Conservation (phyloP, 2,329 filamentous ascomycete genomes). For the Cladosporium sp. region DNA sequence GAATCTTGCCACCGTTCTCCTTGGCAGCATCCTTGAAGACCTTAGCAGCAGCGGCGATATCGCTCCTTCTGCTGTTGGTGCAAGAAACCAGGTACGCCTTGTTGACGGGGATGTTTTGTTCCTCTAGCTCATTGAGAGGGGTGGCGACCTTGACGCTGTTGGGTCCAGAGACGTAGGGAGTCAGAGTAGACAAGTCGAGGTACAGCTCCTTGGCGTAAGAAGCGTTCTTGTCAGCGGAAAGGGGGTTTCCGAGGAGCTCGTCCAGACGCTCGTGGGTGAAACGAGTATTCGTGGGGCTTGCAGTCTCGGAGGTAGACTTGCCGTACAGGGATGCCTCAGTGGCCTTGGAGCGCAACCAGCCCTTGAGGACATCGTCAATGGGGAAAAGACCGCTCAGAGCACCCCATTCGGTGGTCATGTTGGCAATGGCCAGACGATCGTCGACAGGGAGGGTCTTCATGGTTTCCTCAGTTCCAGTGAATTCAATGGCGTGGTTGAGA, state of each 20-base stretch:
- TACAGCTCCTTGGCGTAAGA: slow-evolving; percentile 79
- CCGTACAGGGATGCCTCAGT: slow-evolving; percentile 62
- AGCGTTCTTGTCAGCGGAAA: slow-evolving; percentile 70
- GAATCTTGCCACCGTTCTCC: slow-evolving; percentile 50
- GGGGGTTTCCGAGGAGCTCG: slow-evolving; percentile 60
- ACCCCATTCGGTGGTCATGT: slow-evolving; percentile 82
- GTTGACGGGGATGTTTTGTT: slow-evolving; percentile 70
- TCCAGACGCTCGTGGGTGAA: slow-evolving; percentile 73
- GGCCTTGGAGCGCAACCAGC: slow-evolving; percentile 74
- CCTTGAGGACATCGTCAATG: slow-evolving; percentile 65
- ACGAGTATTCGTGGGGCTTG: slow-evolving; percentile 48
- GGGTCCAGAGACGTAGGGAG: slow-evolving; percentile 79
- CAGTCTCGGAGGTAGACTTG: slow-evolving; percentile 40
- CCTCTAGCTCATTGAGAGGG: slow-evolving; percentile 67
- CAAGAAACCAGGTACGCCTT: slow-evolving; percentile 86
- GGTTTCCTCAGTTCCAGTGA: slow-evolving; percentile 74
- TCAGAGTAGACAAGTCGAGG: slow-evolving; percentile 75
- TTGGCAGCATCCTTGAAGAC: slow-evolving; percentile 76
- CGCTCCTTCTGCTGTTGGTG: slow-evolving; percentile 78
- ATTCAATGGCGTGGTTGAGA: slow-evolving; percentile 86
- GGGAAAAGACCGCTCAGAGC: slow-evolving; percentile 73
- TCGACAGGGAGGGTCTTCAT: slow-evolving; percentile 68
- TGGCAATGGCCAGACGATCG: slow-evolving; percentile 66
- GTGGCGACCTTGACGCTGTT: slow-evolving; percentile 88
- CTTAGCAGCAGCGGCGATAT: slow-evolving; percentile 73